Evolutionary conservation across 2,329 filamentous ascomycete genomes (phyloP).

Genomic region (Exophiala sideris): DNA sequence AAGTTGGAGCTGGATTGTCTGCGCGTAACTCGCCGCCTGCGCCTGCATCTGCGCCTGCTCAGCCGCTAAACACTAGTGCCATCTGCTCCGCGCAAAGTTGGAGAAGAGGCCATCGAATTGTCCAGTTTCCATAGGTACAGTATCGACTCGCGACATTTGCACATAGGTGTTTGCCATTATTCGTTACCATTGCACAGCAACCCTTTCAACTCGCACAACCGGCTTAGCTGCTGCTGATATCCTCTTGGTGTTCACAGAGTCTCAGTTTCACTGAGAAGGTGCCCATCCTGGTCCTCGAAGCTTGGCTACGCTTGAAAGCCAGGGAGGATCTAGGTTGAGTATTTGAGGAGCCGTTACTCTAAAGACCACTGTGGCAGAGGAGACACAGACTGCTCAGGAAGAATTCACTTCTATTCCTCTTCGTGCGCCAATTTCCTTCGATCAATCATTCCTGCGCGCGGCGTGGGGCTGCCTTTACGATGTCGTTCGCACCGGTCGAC

Average conservation of each 20-base stretch:
- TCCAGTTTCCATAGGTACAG: too few relatives aligned
- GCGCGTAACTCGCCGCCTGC: not conserved
- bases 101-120: not conserved
- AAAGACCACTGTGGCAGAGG: not conserved
- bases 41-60: not conserved
- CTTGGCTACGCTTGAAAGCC: too few relatives aligned
- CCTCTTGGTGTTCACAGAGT: too few relatives aligned
- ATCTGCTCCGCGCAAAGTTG: slow-evolving; percentile 5
- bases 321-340: too few relatives aligned
- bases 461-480: slow-evolving; percentile 30
- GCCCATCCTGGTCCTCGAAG: too few relatives aligned
- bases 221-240: too few relatives aligned
- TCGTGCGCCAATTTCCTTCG: not conserved
- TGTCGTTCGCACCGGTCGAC: slow-evolving; percentile 57
- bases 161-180: not conserved
- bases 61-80: not conserved
- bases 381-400: too few relatives aligned
- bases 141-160: too few relatives aligned
- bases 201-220: not conserved
- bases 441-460: not conserved
- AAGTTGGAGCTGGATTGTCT: not conserved
- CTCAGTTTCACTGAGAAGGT: too few relatives aligned
- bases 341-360: not conserved
- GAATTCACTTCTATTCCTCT: not conserved
- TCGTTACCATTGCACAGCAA: not conserved